These are phyloP conservation scores for Phoma herbarum DNA, from an alignment of 2,329 filamentous ascomycete genomes.

Conservation along the genomic window DNA sequence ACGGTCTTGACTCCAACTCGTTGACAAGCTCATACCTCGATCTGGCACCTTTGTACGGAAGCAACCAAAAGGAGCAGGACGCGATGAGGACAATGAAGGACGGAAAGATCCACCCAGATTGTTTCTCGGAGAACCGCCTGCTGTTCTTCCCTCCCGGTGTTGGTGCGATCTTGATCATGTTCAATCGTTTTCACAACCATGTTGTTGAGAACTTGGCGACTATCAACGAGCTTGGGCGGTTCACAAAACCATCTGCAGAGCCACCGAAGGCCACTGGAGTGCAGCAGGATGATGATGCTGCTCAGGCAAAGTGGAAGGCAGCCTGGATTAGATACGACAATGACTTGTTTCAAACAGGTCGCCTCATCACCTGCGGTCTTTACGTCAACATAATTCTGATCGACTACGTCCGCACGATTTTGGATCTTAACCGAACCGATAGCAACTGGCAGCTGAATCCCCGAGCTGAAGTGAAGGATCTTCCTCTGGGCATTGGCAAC, in stretches of 20 bases:
- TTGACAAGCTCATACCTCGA: conserved; percentile 79
- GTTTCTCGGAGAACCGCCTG: conserved; percentile 71
- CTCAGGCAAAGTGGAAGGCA: conserved; percentile 38
- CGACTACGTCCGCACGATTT: conserved; percentile 63
- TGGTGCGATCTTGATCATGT: conserved; percentile 73
- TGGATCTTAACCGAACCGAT: conserved; percentile 71
- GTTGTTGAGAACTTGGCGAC: conserved; percentile 78
- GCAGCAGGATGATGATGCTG: conserved; percentile 46
- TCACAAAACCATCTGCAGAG: conserved; percentile 67
- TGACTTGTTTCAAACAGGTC: conserved; percentile 62
- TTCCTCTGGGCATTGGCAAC: conserved; percentile 79
- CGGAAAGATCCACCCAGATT: conserved; percentile 76
- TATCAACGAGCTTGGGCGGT: conserved; percentile 87
- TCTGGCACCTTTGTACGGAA: conserved; percentile 76
- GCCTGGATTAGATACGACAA: conserved; percentile 53
- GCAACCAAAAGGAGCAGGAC: conserved; percentile 72
- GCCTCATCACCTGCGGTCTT: conserved; percentile 62
- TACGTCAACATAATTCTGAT: conserved; percentile 64
- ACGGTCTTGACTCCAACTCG: conserved; percentile 65
- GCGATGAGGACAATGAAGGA: conserved; percentile 70
- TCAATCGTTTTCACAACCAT: conserved; percentile 83
- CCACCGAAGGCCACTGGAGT: conserved; percentile 51
- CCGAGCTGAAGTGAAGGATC: conserved; percentile 69
- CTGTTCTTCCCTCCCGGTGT: conserved; percentile 74
- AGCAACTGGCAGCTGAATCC: conserved; percentile 85